These are phyloP conservation scores for Mesembryanthemum crystallinum DNA, from an alignment of 148 eudicot species.

Conservation along the genomic window DNA sequence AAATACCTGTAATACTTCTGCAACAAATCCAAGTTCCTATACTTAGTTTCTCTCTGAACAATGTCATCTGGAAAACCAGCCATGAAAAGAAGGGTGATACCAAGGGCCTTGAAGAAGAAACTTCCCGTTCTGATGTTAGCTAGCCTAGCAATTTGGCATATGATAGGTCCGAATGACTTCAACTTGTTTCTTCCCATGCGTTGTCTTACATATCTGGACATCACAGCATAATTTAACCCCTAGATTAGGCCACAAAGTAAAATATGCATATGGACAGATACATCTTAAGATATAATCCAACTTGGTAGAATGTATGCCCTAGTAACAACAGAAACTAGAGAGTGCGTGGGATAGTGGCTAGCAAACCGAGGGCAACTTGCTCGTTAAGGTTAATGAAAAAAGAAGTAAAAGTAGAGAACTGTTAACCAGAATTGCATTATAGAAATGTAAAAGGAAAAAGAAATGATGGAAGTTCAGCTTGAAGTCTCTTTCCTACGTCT, in stretches of 20 bases:
- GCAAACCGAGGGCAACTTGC: no score
- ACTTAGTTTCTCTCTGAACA: slow-evolving; percentile 35
- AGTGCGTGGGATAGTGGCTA: no score
- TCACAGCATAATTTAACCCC: background rate
- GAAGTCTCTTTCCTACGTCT: no score
- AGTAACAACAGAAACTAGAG: no score
- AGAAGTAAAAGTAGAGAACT: no score
- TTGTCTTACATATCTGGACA: slow-evolving; percentile 37
- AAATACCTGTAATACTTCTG: slow-evolving; percentile 33
- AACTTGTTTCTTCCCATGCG: slow-evolving; percentile 42
- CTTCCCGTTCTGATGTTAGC: slow-evolving; percentile 32
- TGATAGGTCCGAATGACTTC: slow-evolving; percentile 38
- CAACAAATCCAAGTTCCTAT: slow-evolving; percentile 27
- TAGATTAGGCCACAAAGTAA: background rate
- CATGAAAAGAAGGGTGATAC: slow-evolving; percentile 39
- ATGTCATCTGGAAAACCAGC: slow-evolving; percentile 39
- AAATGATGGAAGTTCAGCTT: no score
- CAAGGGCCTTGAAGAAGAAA: slow-evolving; percentile 40
- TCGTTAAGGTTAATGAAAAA: no score
- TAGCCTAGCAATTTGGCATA: slow-evolving; percentile 30
- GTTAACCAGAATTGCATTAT: no score
- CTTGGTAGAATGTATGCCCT: background rate
- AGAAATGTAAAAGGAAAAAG: no score
- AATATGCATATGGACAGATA: background rate
- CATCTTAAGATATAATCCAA: background rate